Evolutionary conservation across 306 rosid species (phyloP), one percentile per base, ranked within the genome.

Genomic region (Gillenia trifoliata): DNA sequence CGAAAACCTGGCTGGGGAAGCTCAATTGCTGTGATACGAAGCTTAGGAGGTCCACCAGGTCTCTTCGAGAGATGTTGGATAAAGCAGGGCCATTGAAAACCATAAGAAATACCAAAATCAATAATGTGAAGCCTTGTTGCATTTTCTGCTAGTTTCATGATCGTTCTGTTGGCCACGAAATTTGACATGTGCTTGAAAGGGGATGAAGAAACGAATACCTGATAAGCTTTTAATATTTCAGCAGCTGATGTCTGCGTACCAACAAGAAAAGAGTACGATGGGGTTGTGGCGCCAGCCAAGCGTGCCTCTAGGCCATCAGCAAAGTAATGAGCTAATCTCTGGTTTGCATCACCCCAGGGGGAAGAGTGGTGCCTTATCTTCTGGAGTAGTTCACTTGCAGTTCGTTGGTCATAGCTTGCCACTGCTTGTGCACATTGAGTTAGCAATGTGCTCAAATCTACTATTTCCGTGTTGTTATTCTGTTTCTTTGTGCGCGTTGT

Each of bases 51-150:
- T 9, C 88, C 86, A 15, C 80, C 82, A 6, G 73, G 73, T 64
- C 82, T 64, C 10, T 61, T 13, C 1, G 84, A 76, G 19, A 85
- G 82, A 61, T 75, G 63, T 59, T 82, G 86, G 59, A 85, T 82
- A 20, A 85, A 76, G 71, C 71, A 80, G 17, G 88, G 88, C 88
- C 85, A 84, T 78, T 84, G 85, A 45, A 78, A 76, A 34, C 88
- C 88, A 64, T 81, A 78, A 33, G 77, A 66, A 66, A 82, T 74
- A 29, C 86, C 88, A 61, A 85, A 85, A 61, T 85, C 84, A 60
- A 85, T 56, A 29, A 85, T 65, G 79, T 82, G 88, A 41, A 85
- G 52, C 23, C 68, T 73, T 12, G 56, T n/a, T 11, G 77, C 80
- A 8, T 76, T 50, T 61, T 70, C 71, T 1, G 84, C 54, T 13